Evolutionary conservation across 1,284 basidiomycete species (phyloP), one percentile per base, ranked within the genome.

Genomic region (Coniferiporia sulphurascens): DNA sequence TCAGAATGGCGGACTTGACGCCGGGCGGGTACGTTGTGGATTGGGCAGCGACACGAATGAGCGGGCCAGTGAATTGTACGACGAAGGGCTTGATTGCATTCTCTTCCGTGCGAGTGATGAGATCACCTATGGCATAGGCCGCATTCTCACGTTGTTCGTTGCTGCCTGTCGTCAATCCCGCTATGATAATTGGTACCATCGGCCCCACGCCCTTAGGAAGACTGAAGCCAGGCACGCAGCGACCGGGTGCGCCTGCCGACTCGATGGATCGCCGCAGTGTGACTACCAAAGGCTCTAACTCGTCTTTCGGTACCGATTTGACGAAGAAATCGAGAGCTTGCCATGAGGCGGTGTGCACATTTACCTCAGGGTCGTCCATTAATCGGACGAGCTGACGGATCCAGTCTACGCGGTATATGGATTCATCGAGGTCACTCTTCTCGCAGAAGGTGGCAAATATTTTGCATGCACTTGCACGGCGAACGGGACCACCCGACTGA

Each of bases 81-180:
- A 98, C 93, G 72, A 93, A 98, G 0, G 95, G 92, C 73, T 97
- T 98, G 83, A 99, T 91, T 0, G 93, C 87, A 21, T 78, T 82
- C 69, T 96, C 89, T 34, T 89, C 85, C 0, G 95, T 98, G 32
- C 94, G 84, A 71, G 95, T 90, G 15, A 98, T 92, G 50, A 99
- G 84, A 68, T 98, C 95, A 19, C 93, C 91, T 61, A 99, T 94
- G 48, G 93, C 95, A 67, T 93, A 91, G 0, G 96, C 95, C 1
- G 95, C 95, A 67, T 96, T 89, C 73, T 99, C 96, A 66, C 88
- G 79, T 66, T 92, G 88, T 62, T 92, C 90, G 69, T 90, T 91
- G 74, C 79, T 91, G 44, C 89, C 90, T 62, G 84, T 86, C 0
- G 86, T 91, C 48, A 91, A 82, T 70, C 93, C 93, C 0, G 92